Conservation (phyloP, 176 grass and related monocot species). For the Ensete ventricosum region DNA sequence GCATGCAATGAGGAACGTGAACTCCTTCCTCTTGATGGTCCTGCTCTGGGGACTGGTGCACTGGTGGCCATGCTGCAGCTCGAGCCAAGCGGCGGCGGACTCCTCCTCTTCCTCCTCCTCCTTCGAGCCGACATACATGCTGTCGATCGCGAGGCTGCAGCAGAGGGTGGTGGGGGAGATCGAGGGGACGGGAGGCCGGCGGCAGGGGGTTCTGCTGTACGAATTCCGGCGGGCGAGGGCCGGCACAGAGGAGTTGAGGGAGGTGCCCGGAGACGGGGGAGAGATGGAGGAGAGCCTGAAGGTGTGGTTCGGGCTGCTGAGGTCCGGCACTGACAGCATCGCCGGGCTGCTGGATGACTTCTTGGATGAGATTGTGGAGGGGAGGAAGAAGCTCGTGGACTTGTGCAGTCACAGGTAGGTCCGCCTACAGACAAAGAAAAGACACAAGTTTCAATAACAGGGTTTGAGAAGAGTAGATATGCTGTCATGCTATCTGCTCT, state of each 20-base stretch:
- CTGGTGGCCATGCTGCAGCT: constrained; percentile 28
- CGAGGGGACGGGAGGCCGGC: background rate
- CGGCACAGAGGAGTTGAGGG: constrained; percentile 38
- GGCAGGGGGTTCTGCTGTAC: constrained; percentile 53
- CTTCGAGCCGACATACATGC: constrained; percentile 53
- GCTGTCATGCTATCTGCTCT: background rate
- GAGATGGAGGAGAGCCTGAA: constrained; percentile 34
- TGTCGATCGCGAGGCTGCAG: constrained; percentile 48
- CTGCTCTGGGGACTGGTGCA: constrained; percentile 70
- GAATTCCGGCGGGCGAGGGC: constrained; percentile 57
- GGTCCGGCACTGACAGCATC: constrained; percentile 65
- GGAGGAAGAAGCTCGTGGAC: constrained; percentile 77
- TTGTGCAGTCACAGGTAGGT: constrained; percentile 51
- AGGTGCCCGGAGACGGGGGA: too few species aligned
- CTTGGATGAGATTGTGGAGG: constrained; percentile 86
- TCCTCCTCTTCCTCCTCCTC: constrained; percentile 5
- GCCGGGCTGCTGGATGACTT: constrained; percentile 74
- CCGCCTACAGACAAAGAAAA: background rate
- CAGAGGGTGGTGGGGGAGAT: constrained; percentile 48
- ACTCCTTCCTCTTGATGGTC: constrained; percentile 58
- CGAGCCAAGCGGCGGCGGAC: background rate
- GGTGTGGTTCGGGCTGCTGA: constrained; percentile 43
- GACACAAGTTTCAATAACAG: background rate
- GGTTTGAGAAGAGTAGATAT: background rate
- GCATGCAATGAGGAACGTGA: constrained; percentile 58